Base-by-base conservation (phyloP, 2,329 filamentous ascomycete species). In the Cladosporium sp. region DNA sequence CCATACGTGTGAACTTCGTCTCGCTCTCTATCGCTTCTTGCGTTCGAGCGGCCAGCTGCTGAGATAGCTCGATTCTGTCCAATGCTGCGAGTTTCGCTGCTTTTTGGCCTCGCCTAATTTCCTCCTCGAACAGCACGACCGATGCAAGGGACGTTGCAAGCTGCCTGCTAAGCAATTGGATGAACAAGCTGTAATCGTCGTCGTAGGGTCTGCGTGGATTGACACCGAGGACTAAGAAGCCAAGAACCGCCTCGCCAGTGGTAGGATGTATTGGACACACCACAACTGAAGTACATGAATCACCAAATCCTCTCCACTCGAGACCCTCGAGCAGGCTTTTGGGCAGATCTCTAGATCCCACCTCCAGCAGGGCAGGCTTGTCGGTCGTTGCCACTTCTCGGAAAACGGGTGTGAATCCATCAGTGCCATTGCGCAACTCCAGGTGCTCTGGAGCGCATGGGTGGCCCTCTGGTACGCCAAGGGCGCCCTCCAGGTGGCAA, bases 181-280 rank as follows among this genome's bases (percentile, higher is more conserved):
- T 79, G 65, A 93, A 94, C 0, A 93, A 77, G 61, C 84, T 83
- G 66, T 93, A 94, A 63, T 93, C 90, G 36, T 88, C 85, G 64
- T 94, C 88, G 65, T 89, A 94, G 0, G 88, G 89, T 50, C 89
- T 80, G 40, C 89, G 78, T 1, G 90, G 89, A 68, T 95, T 95
- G 9, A 89, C 78, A 3, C 89, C 90, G 70, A 94, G 79, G 2
- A 94, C 82, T 8, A 94, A 78, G 66, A 94, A 94, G 0, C 90
- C 90, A 1, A 91, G 81, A 1, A 89, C 85, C 2, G 81, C 82
- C 56, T 91, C 88, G 3, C 85, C 85, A 2, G 85, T 89, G 0
- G 88, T 92, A 0, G 89, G 87, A 65, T 91, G 85, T 15, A 95
- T 86, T 0, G 90, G 89, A 66, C 90, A 90, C 1, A 93, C 80